Evolutionary conservation across 2,329 filamentous ascomycete genomes (phyloP).

Genomic region (Hypocreales sp.): DNA sequence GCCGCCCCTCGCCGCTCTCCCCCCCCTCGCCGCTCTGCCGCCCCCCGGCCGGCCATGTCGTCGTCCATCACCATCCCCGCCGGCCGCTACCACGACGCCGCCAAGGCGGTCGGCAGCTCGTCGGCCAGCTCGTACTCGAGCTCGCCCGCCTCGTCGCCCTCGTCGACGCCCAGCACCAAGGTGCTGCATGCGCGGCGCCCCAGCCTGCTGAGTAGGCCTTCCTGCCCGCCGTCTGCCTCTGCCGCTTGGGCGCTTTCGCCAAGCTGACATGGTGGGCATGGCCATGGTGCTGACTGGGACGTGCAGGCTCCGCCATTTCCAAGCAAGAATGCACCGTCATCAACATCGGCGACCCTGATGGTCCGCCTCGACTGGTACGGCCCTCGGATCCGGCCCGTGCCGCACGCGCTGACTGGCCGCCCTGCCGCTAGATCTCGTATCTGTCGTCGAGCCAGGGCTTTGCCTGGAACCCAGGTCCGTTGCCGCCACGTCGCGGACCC

Average conservation of each 20-base stretch:
- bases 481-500: conserved; percentile 3
- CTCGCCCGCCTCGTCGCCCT: conserved; percentile 40
- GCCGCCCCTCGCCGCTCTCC: no score
- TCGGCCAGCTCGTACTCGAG: conserved; percentile 23
- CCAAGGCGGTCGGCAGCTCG: conserved; percentile 32
- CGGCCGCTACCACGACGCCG: conserved; percentile 20
- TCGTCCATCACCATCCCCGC: conserved; percentile 56
- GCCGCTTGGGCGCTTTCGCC: no score
- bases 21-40: no score
- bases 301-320: conserved; percentile 50
- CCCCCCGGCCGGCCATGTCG: conserved; percentile 42
- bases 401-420: background rate
- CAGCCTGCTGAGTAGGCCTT: conserved; percentile 41
- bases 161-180: conserved; percentile 33
- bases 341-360: conserved; percentile 61
- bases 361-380: conserved; percentile 55
- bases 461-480: conserved; percentile 62
- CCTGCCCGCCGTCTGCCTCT: no score
- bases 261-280: background rate
- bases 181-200: conserved; percentile 39
- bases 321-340: conserved; percentile 68
- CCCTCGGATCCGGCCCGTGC: background rate
- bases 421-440: conserved; percentile 52
- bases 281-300: conserved; percentile 11
- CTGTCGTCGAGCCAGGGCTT: conserved; percentile 68